phyloP scores from a whole-genome alignment of 179 eudicot genomes.

The Sideroxylon spinosum region DNA sequence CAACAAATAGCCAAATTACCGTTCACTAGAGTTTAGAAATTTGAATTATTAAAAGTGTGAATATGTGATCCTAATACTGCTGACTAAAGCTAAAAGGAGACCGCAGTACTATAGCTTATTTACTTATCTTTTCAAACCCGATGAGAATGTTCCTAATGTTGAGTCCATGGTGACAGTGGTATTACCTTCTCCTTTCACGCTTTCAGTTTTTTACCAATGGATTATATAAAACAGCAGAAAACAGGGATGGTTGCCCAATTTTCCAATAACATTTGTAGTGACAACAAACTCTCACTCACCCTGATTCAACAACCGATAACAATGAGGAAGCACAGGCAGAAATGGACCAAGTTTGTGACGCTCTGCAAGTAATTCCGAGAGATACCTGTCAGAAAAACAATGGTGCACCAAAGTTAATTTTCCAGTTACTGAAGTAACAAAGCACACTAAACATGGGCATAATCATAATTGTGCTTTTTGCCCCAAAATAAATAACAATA shows the following conservation, averaged over 20 bases:
- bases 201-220: background rate
- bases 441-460: background rate
- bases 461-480: background rate
- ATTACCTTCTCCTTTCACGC: background rate
- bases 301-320: constrained; percentile 76
- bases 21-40: background rate
- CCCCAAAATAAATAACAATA: background rate
- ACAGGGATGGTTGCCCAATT: background rate
- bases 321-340: constrained; percentile 67
- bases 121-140: background rate
- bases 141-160: background rate
- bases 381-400: constrained; percentile 52
- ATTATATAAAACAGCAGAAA: constrained; percentile 4
- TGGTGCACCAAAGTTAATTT: background rate
- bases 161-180: background rate
- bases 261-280: background rate
- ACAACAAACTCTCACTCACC: constrained; percentile 46
- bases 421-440: background rate
- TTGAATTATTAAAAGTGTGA: background rate
- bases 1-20: background rate
- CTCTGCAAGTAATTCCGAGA: constrained; percentile 75
- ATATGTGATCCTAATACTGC: background rate
- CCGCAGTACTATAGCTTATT: background rate
- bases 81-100: background rate
- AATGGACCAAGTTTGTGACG: constrained; percentile 83